These are phyloP conservation scores for Trametes coccinea DNA, from an alignment of 768 basidiomycete species.

Conservation along the genomic window DNA sequence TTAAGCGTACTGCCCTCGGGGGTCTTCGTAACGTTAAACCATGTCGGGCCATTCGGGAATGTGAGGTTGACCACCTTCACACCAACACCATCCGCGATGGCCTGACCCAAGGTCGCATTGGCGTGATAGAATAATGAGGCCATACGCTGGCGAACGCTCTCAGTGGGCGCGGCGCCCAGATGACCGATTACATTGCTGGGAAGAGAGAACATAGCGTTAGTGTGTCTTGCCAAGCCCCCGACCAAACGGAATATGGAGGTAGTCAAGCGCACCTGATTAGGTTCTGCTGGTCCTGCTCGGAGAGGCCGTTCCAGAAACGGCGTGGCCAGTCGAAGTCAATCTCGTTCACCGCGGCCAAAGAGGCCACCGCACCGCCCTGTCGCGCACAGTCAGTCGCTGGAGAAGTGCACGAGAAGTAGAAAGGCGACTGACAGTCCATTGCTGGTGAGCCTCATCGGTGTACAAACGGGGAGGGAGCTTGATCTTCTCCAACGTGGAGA, in stretches of 20 bases:
- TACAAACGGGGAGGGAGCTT: constrained; percentile 36
- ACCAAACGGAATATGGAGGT: no score
- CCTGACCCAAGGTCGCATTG: constrained; percentile 36
- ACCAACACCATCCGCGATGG: constrained; percentile 37
- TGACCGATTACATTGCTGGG: constrained; percentile 39
- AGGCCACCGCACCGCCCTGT: constrained; percentile 42
- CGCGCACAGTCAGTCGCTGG: neutral
- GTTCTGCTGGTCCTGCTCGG: constrained; percentile 37
- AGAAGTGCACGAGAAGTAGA: neutral
- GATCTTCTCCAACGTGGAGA: constrained; percentile 38
- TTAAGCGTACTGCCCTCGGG: constrained; percentile 23
- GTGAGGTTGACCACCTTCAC: constrained; percentile 20
- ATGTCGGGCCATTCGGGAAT: constrained; percentile 27
- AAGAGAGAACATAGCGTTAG: neutral
- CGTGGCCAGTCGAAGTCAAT: constrained; percentile 43
- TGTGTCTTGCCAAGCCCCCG: neutral
- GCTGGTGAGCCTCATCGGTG: constrained; percentile 42
- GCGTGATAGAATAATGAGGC: constrained; percentile 40
- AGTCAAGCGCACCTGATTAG: constrained; percentile 31
- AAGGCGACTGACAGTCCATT: constrained; percentile 34
- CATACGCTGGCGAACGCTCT: constrained; percentile 34
- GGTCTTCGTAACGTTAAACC: constrained; percentile 26
- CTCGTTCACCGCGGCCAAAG: constrained; percentile 37
- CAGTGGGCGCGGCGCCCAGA: constrained; percentile 36
- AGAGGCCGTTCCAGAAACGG: constrained; percentile 40